Evolutionary conservation across 2,329 filamentous ascomycete species (phyloP).

Genomic region (Ophiostoma angusticollis): DNA sequence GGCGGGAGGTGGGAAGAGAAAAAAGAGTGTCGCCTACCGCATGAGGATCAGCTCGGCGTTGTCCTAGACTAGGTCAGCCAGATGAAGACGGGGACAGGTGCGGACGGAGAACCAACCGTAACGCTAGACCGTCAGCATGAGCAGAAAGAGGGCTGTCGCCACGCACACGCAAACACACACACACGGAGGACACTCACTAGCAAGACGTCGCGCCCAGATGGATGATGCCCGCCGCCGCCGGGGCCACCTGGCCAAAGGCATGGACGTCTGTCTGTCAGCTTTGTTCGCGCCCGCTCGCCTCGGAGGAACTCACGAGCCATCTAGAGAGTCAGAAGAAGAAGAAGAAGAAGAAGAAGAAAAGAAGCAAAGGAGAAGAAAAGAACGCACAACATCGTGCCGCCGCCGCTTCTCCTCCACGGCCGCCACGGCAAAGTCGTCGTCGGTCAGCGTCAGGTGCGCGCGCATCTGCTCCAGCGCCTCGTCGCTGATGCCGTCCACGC

Average conservation of each 20-base stretch:
- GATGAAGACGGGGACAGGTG: conserved; percentile 18
- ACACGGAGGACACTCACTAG: too few relatives aligned
- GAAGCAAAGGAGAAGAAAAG: conserved; percentile 18
- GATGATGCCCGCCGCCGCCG: conserved; percentile 70
- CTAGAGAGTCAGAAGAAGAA: too few relatives aligned
- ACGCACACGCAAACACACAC: too few relatives aligned
- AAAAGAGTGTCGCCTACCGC: conserved; percentile 13
- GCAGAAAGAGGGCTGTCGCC: too few relatives aligned
- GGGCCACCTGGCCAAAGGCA: conserved; percentile 59
- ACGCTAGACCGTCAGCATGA: conserved; percentile 5
- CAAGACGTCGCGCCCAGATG: conserved; percentile 55
- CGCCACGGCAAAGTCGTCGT: conserved; percentile 58
- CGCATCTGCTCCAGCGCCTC: conserved; percentile 69
- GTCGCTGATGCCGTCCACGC: conserved; percentile 54
- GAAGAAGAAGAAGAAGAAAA: too few relatives aligned
- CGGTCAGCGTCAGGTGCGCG: conserved; percentile 33
- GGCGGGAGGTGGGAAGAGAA: background rate
- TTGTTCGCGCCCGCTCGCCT: background rate
- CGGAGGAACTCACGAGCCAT: conserved; percentile 15
- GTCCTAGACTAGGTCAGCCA: conserved; percentile 49
- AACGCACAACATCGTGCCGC: conserved; percentile 36
- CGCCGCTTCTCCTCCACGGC: conserved; percentile 63
- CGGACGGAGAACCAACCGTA: background rate
- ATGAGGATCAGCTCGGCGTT: conserved; percentile 70
- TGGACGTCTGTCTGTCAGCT: conserved; percentile 44